Base-by-base conservation (phyloP, 306 rosid species). In the Hippophae gyantsensis region DNA sequence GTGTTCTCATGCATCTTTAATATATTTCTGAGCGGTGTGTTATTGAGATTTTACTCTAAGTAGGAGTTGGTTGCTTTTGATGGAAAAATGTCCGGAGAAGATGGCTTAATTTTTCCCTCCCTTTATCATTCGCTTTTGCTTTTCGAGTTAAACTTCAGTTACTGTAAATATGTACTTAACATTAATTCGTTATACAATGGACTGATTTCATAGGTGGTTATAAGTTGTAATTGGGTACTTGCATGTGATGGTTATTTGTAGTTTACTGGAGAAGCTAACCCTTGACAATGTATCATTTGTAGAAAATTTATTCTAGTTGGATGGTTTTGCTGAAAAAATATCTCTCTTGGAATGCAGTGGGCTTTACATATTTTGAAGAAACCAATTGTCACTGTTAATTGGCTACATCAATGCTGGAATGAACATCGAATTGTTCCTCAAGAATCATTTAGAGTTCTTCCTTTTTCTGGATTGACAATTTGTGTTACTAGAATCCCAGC, bases 371-470 rank as follows among this genome's bases (percentile, higher is more conserved):
- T 67, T 66, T 72, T 86, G 77, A 92, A 87, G 96, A 92, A 92
- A 84, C 98, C 98, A 49, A 82, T 87, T 60, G 80, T 92, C 65
- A 83, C 98, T 42, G 46, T 74, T 49, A 77, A 80, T 74, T 92
- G 96, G 96, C 78, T 92, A 72, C 70, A 87, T 57, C 92, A 87
- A 74, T 92, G 98, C 87, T 79, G 96, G 74, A 78, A 75, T 18
- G 96, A 92, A 74, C 98, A 92, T 73, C 95, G 86, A 5, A 74
- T 83, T 78, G 96, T 87, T 67, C 89, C 96, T 66, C 98, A 87
- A 49, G 96, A 92, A 67, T 78, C 86, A 60, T 87, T 78, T 74
- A 79, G 87, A 71, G 89, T 92, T 67, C 96, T 79, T 71, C 95
- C 96, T 54, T 83, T 92, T 75, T 81, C 87, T 65, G 98, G 96